Base-by-base conservation (phyloP, 225 moss, liverwort and hornwort genomes). In the Marchantia paleacea region DNA sequence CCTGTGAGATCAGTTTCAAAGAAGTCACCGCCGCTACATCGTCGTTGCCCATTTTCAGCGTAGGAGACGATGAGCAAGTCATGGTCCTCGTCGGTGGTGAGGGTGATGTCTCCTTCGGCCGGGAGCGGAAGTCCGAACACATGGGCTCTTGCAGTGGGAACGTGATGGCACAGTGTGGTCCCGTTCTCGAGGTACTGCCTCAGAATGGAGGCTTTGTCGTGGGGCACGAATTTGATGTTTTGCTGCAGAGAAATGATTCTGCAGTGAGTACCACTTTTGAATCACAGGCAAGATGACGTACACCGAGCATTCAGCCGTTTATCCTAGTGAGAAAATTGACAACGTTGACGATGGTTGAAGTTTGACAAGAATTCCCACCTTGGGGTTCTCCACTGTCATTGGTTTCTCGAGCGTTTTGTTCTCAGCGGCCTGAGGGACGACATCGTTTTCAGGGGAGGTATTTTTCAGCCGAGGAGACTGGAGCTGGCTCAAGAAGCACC, bases 11-110 rank as follows among this genome's bases (percentile, higher is more conserved):
- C 88, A 18, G 83, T 76, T 70, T 88, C 88, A 62, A 67, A 88
- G 81, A 77, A 88, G 52, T 88, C 88, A 54, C 88, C 88, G 24
- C 88, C 88, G 51, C 73, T 78, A 28, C 88, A 88, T 0, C 85
- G 78, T 29, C 69, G 85, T 22, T 78, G 62, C 12, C 81, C 85
- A 76, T 76, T 80, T 14, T 80, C 58, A 1, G 54, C 67, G 68
- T 67, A 77, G 0, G 84, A 76, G 50, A 84, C 76, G 16, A 84
- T 39, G 28, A 68, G 66, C 3, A 79, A 7, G 24, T 69, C 79
- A 54, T 68, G 67, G 53, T 68, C 55, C 29, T 79, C 26, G 26
- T 69, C 79, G 26, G 79, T 55, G 50, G 28, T 63, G 49, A 79
- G 68, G 19, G 25, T 49, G 69, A 68, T 68, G 22, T 26, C 58